phyloP scores from a whole-genome alignment of 768 basidiomycete species.

The Podaxis sp. region DNA sequence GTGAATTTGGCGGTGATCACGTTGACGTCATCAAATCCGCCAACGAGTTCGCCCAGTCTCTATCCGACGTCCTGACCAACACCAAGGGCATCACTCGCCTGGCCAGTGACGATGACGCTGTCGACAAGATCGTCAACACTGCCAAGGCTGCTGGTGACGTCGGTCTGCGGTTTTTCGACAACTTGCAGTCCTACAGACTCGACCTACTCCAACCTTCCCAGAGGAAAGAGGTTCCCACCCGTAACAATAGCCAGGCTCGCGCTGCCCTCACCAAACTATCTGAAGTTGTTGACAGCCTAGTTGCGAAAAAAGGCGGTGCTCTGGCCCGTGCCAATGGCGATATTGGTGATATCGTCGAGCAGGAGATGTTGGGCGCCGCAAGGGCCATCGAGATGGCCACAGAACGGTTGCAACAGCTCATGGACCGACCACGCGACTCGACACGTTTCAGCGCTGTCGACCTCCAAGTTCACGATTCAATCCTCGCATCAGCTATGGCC shows the following conservation, averaged over 20 bases:
- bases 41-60: slow-evolving; percentile 92
- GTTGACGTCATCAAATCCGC: slow-evolving; percentile 98
- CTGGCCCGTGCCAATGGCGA: slow-evolving; percentile 84
- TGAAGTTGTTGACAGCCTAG: slow-evolving; percentile 80
- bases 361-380: slow-evolving; percentile 94
- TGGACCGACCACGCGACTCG: slow-evolving; percentile 86
- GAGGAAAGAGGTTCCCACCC: slow-evolving; percentile 84
- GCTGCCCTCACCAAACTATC: slow-evolving; percentile 81
- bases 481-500: slow-evolving; percentile 88
- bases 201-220: slow-evolving; percentile 73
- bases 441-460: slow-evolving; percentile 89
- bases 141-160: slow-evolving; percentile 88
- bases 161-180: slow-evolving; percentile 90
- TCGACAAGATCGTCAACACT: slow-evolving; percentile 83
- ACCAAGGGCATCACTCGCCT: slow-evolving; percentile 96
- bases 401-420: slow-evolving; percentile 84
- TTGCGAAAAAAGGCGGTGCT: slow-evolving; percentile 77
- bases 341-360: slow-evolving; percentile 93
- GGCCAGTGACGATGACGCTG: slow-evolving; percentile 86
- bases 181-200: slow-evolving; percentile 94
- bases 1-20: slow-evolving; percentile 88
- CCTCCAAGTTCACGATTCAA: slow-evolving; percentile 96
- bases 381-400: slow-evolving; percentile 93
- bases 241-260: slow-evolving; percentile 88
- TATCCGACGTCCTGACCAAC: slow-evolving; percentile 90